Conservation (phyloP, 2,329 filamentous ascomycete genomes). For the Clonostachys solani region DNA sequence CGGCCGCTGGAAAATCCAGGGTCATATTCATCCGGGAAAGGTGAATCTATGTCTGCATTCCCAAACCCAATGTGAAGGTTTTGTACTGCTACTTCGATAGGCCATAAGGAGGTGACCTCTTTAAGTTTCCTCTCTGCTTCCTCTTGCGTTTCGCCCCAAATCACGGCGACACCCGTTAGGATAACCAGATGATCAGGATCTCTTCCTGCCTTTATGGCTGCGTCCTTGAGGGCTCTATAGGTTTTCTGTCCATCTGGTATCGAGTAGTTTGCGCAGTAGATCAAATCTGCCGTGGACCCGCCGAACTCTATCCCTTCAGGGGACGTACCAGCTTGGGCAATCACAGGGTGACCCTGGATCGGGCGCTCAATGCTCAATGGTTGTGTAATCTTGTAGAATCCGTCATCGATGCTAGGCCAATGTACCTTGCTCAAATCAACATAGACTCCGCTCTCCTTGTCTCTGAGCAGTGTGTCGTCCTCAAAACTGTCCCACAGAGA, state of each 20-base stretch:
- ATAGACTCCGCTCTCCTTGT: slow-evolving; percentile 40
- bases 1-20: neutral
- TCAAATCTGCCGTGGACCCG: slow-evolving; percentile 46
- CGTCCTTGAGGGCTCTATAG: slow-evolving; percentile 46
- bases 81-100: slow-evolving; percentile 49
- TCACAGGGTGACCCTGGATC: slow-evolving; percentile 50
- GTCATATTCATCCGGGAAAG: slow-evolving; percentile 33
- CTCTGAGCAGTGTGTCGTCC: slow-evolving; percentile 47
- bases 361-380: slow-evolving; percentile 49
- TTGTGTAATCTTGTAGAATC: slow-evolving; percentile 26
- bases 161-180: slow-evolving; percentile 43
- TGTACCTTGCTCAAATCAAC: slow-evolving; percentile 49
- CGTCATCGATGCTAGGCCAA: slow-evolving; percentile 19
- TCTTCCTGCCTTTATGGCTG: slow-evolving; percentile 37
- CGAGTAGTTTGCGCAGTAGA: slow-evolving; percentile 45
- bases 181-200: slow-evolving; percentile 42
- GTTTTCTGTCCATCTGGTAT: slow-evolving; percentile 38
- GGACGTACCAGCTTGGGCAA: slow-evolving; percentile 49
- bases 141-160: slow-evolving; percentile 42
- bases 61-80: slow-evolving; percentile 44
- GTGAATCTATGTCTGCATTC: slow-evolving; percentile 39
- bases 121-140: slow-evolving; percentile 44
- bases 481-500: slow-evolving; percentile 51
- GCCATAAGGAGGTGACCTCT: slow-evolving; percentile 43
- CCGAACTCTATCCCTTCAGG: slow-evolving; percentile 46